Evolutionary conservation across 495 filamentous ascomycete genomes (phyloP).

Genomic region (Penicillium daleae): DNA sequence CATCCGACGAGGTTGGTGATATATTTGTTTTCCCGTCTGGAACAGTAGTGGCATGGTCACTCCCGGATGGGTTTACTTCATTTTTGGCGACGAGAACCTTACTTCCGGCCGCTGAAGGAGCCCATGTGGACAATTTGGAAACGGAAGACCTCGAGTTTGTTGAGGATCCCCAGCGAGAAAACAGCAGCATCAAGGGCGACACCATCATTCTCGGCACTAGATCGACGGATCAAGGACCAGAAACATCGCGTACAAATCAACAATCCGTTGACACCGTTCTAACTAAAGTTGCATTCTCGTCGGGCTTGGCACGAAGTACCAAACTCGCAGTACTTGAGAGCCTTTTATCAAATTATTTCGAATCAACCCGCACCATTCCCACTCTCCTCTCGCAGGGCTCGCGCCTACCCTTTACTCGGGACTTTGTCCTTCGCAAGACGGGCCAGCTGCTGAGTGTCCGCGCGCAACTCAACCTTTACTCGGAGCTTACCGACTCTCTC

Average conservation of each 20-base stretch:
- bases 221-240: slow-evolving; percentile 20
- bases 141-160: slow-evolving; percentile 89
- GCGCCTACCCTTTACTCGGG: slow-evolving; percentile 69
- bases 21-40: slow-evolving; percentile 97
- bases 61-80: slow-evolving; percentile 70
- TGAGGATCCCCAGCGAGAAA: slow-evolving; percentile 73
- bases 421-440: slow-evolving; percentile 88
- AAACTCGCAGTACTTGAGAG: slow-evolving; percentile 93
- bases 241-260: slow-evolving; percentile 22
- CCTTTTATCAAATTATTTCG: slow-evolving; percentile 79
- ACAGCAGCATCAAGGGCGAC: slow-evolving; percentile 82
- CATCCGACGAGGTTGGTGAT: slow-evolving; percentile 72
- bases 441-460: slow-evolving; percentile 89
- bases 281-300: slow-evolving; percentile 95
- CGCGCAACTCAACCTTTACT: slow-evolving; percentile 94
- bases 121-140: slow-evolving; percentile 70
- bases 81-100: slow-evolving; percentile 74
- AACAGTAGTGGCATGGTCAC: slow-evolving; percentile 89
- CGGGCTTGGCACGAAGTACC: slow-evolving; percentile 90
- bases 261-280: slow-evolving; percentile 74
- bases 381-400: slow-evolving; percentile 67
- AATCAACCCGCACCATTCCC: slow-evolving; percentile 80
- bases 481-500: slow-evolving; percentile 91
- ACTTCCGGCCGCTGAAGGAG: slow-evolving; percentile 72
- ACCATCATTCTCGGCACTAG: slow-evolving; percentile 88